These are phyloP conservation scores for Chondrus crispus DNA, from an alignment of 23 red algal species.

Conservation along the genomic window DNA sequence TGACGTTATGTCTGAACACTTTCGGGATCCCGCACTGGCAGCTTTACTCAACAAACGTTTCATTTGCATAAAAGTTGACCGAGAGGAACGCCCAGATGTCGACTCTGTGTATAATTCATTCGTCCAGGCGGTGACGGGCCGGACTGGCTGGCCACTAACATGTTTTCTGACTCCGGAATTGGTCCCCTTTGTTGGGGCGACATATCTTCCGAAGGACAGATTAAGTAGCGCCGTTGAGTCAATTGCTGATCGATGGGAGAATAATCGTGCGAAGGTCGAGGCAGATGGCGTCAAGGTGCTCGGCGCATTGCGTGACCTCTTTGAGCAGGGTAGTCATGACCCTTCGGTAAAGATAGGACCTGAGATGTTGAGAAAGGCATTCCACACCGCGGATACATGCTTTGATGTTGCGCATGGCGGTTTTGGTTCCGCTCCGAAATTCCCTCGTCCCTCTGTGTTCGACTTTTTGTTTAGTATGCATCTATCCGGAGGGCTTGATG, in stretches of 20 bases:
- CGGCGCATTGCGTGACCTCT: slow-evolving; percentile 36
- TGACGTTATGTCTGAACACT: slow-evolving; percentile 59
- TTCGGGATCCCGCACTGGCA: slow-evolving; percentile 63
- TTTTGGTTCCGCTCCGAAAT: slow-evolving; percentile 85
- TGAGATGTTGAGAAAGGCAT: slow-evolving; percentile 28
- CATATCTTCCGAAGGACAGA: slow-evolving; percentile 74
- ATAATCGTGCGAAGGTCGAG: slow-evolving; percentile 39
- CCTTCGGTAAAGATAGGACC: neutral
- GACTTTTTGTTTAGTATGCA: slow-evolving; percentile 57
- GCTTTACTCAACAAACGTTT: slow-evolving; percentile 58
- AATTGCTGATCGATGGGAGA: slow-evolving; percentile 74
- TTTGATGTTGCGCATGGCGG: slow-evolving; percentile 82
- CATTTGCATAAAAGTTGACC: slow-evolving; percentile 73
- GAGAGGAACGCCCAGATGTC: slow-evolving; percentile 85
- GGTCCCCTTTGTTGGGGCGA: slow-evolving; percentile 74
- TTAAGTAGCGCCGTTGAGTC: slow-evolving; percentile 41
- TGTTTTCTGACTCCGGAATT: slow-evolving; percentile 73
- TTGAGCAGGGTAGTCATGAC: neutral
- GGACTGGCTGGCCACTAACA: slow-evolving; percentile 77
- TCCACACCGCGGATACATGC: slow-evolving; percentile 35
- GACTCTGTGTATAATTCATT: slow-evolving; percentile 79
- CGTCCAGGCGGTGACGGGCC: slow-evolving; percentile 67
- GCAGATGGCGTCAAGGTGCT: slow-evolving; percentile 50
- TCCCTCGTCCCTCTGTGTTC: slow-evolving; percentile 70
- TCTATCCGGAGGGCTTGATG: slow-evolving; percentile 13